These are phyloP conservation scores for Gastrolobium bilobum DNA, from an alignment of 306 rosid genomes.

Conservation along the genomic window DNA sequence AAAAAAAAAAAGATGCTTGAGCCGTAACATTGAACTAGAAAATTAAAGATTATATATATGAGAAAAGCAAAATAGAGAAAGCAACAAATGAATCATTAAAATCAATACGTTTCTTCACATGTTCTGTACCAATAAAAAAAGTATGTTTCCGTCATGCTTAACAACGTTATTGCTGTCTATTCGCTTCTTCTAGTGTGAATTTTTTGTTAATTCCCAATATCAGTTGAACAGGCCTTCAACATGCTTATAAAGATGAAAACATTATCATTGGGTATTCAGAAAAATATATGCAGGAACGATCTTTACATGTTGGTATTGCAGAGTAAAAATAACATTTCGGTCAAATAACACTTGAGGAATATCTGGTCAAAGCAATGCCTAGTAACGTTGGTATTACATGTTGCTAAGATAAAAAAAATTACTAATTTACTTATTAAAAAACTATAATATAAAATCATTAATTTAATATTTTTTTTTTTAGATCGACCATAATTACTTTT, in stretches of 20 bases:
- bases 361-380: neutral
- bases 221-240: constrained; percentile 5
- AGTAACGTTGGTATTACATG: neutral
- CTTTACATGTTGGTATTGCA: neutral
- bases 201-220: neutral
- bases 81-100: neutral
- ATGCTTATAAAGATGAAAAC: constrained; percentile 43
- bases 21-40: neutral
- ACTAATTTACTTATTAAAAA: too few relatives aligned
- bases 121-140: constrained; percentile 24
- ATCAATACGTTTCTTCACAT: constrained; percentile 29
- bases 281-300: neutral
- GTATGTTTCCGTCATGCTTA: constrained; percentile 66
- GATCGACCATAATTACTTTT: too few relatives aligned
- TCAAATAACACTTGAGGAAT: neutral
- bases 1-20: neutral
- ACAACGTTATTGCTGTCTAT: constrained; percentile 48
- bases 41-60: neutral
- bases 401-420: too few relatives aligned
- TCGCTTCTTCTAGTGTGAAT: constrained; percentile 4
- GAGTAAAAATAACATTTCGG: neutral
- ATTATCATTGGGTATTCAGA: constrained; percentile 50
- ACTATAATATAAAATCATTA: too few relatives aligned
- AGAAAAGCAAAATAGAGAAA: neutral
- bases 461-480: too few relatives aligned